Evolutionary conservation across 2,329 filamentous ascomycete genomes (phyloP).

Genomic region (Penicillium glabrum): DNA sequence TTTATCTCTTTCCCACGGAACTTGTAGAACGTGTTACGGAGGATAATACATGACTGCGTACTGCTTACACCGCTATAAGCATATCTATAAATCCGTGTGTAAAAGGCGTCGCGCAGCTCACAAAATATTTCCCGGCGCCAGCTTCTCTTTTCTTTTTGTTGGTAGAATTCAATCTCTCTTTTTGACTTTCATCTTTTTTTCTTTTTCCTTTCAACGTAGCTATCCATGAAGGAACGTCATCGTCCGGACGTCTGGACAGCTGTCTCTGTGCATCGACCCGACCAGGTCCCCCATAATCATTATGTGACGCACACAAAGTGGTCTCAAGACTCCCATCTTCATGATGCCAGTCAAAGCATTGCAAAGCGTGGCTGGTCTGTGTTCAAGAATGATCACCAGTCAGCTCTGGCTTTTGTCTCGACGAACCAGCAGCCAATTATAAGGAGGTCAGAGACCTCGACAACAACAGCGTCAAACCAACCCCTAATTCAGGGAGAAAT

Average conservation of each 20-base stretch:
- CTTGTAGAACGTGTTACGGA: neutral
- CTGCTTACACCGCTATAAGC: neutral
- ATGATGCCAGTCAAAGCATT: neutral
- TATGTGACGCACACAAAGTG: conserved; percentile 9
- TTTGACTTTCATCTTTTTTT: neutral
- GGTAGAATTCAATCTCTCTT: neutral
- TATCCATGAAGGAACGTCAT: conserved; percentile 11
- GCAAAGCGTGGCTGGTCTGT: conserved; percentile 6
- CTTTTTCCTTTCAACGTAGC: neutral
- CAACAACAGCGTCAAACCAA: conserved; percentile 1
- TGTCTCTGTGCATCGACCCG: conserved; percentile 8
- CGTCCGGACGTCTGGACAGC: conserved; percentile 6
- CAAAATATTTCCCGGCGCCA: too few species aligned
- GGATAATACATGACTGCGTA: neutral
- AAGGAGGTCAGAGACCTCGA: conserved; percentile 1
- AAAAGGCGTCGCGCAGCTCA: neutral
- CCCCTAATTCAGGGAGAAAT: neutral
- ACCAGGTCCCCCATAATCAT: conserved; percentile 10
- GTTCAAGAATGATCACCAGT: conserved; percentile 3
- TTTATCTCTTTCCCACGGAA: neutral
- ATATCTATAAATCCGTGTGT: neutral
- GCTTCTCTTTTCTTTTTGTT: neutral
- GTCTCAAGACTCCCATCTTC: neutral
- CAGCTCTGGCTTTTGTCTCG: conserved; percentile 10
- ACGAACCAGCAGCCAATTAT: conserved; percentile 20